Base-by-base conservation (phyloP, 257 asterid species). In the Cordia subcordata region DNA sequence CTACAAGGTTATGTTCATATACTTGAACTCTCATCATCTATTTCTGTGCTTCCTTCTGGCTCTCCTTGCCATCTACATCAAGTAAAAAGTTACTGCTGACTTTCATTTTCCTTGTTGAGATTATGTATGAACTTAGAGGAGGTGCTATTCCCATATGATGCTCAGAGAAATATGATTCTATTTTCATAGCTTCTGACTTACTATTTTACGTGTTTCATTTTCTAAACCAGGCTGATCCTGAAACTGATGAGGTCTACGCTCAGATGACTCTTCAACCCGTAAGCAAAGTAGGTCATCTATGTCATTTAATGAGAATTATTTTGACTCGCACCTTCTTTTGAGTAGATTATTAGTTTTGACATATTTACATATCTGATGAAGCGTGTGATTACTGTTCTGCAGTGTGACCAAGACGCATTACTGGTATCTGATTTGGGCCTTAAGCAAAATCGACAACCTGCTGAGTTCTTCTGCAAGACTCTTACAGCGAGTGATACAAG, bases 241-340 rank as follows among this genome's bases (percentile, higher is more conserved):
- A 92, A 80, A 88, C 94, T 1, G 98, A 92, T 22, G 98, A 92
- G 81, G 96, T 92, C 60, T 92, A 92, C 71, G 98, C 98, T 44
- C 96, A 92, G 74, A 92, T 92, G 98, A 86, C 96, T 42, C 95
- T 92, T 73, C 96, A 82, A 76, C 96, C 98, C 13, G 98, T 88
- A 62, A 81, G 62, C 73, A 82, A 82, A 80, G 94, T 77, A 49
- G 40, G 74, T 58, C 63, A 37, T 39, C 57, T 59, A 19, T 66
- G 67, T 57, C 54, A 49, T 49, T 17, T 53, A 21, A 17, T 11
- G 15, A 42, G 57, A 52, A 20, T 52, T 52, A 19, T 13, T 12
- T 52, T 1, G 11, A 22, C 35, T 42, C 40, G 37, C 38, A 49
- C n/a, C 23, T n/a, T 9, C 1, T 11, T 0, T 37, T 11, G 13